phyloP scores from a whole-genome alignment of 1,284 basidiomycete species.

The Apiotrichum montevideense region DNA sequence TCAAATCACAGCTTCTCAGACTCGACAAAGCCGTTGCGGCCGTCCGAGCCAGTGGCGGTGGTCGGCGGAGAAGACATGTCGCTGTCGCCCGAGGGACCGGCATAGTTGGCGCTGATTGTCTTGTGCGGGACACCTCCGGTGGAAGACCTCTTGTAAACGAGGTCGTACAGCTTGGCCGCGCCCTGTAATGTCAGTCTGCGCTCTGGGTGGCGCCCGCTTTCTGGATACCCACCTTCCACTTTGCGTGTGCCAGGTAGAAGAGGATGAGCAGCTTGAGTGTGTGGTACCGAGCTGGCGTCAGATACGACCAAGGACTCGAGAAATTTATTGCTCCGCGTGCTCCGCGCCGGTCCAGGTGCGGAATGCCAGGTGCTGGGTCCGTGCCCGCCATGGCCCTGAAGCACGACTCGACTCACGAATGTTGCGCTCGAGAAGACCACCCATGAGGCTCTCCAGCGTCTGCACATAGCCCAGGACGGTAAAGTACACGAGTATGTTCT shows the following conservation, averaged over 20 bases:
- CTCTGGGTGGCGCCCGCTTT: not conserved
- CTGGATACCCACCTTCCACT: slow-evolving; percentile 23
- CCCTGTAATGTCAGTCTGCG: slow-evolving; percentile 19
- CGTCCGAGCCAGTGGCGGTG: not conserved
- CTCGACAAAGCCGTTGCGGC: not conserved
- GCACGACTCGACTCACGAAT: slow-evolving; percentile 5
- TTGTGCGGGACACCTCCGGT: not conserved
- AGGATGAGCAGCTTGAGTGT: slow-evolving; percentile 37
- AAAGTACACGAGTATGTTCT: slow-evolving; percentile 37
- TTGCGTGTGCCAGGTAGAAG: slow-evolving; percentile 38
- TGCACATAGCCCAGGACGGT: slow-evolving; percentile 38
- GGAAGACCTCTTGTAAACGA: slow-evolving; percentile 11
- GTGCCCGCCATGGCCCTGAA: not conserved
- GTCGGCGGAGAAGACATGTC: too few relatives aligned
- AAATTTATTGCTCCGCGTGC: too few relatives aligned
- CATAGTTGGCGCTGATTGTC: too few relatives aligned
- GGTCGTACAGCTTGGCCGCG: slow-evolving; percentile 28
- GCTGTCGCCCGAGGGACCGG: too few relatives aligned
- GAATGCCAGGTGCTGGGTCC: too few relatives aligned
- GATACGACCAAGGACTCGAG: not conserved
- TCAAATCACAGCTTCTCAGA: too few relatives aligned
- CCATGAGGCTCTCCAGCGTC: slow-evolving; percentile 31
- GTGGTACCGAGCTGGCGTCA: slow-evolving; percentile 36
- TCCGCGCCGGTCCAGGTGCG: too few relatives aligned
- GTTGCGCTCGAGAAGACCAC: not conserved